Evolutionary conservation across 805 yeast genomes (phyloP).

Genomic region (Candida ficus): DNA sequence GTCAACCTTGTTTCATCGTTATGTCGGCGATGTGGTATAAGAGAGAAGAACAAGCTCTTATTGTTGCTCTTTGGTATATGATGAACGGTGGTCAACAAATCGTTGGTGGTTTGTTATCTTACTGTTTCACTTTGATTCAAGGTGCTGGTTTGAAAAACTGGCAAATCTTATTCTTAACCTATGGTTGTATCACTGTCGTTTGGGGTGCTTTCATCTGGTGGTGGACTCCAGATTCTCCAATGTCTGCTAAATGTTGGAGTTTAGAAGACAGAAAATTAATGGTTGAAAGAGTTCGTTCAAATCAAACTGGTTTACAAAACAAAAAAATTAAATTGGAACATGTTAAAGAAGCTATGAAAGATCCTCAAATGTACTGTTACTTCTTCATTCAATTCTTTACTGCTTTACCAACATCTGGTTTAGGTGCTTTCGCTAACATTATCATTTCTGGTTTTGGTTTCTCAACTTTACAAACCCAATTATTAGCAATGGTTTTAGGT

Average conservation of each 20-base stretch:
- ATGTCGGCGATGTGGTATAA: constrained; percentile 56
- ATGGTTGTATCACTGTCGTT: constrained; percentile 43
- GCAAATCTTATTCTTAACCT: constrained; percentile 49
- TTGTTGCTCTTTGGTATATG: constrained; percentile 46
- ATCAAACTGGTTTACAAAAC: constrained; percentile 50
- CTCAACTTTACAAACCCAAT: constrained; percentile 8
- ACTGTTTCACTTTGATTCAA: constrained; percentile 29
- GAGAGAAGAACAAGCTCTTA: constrained; percentile 40
- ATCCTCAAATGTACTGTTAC: constrained; percentile 37
- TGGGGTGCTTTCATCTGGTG: constrained; percentile 39
- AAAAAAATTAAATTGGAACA: constrained; percentile 41
- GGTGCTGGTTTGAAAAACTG: constrained; percentile 38
- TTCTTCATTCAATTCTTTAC: constrained; percentile 47
- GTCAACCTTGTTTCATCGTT: constrained; percentile 47
- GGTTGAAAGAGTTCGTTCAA: constrained; percentile 39
- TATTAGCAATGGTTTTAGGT: constrained; percentile 45
- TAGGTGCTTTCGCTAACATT: constrained; percentile 48
- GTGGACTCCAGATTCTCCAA: constrained; percentile 43
- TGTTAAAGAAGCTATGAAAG: constrained; percentile 38
- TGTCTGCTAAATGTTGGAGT: constrained; percentile 32
- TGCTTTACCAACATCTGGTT: constrained; percentile 43
- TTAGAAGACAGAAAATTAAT: constrained; percentile 40
- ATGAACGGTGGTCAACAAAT: constrained; percentile 45
- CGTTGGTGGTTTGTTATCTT: constrained; percentile 37
- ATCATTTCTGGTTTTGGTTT: constrained; percentile 50